Evolutionary conservation across 352 stramenopile genomes (phyloP).

Genomic region (Pythium vanterpoolii): DNA sequence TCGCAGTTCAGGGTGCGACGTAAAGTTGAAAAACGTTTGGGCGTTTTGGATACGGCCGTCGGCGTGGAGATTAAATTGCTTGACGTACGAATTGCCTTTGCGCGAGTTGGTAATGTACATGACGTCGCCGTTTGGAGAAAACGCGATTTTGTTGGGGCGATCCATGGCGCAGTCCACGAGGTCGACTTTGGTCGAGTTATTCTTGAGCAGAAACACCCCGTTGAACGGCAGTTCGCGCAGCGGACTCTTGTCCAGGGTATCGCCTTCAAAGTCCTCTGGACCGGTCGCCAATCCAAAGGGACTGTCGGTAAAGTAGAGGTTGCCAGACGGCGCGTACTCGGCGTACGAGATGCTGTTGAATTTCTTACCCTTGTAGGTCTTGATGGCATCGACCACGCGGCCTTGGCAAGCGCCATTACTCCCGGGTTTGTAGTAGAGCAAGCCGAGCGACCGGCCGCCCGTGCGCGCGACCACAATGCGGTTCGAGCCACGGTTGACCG

Average conservation of each 20-base stretch:
- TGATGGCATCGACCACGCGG: slow-evolving; percentile 74
- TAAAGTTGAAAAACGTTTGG: slow-evolving; percentile 78
- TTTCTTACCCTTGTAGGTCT: slow-evolving; percentile 66
- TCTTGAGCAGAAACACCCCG: slow-evolving; percentile 67
- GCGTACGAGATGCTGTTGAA: slow-evolving; percentile 77
- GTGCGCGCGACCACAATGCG: slow-evolving; percentile 73
- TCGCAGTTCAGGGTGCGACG: slow-evolving; percentile 55
- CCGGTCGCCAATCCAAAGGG: slow-evolving; percentile 68
- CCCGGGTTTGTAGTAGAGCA: slow-evolving; percentile 61
- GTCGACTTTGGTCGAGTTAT: slow-evolving; percentile 44
- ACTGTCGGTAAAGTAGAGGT: slow-evolving; percentile 81
- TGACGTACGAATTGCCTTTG: slow-evolving; percentile 75
- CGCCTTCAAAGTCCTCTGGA: slow-evolving; percentile 51
- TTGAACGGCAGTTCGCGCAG: slow-evolving; percentile 79
- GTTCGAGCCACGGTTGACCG: slow-evolving; percentile 55
- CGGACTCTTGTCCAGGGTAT: slow-evolving; percentile 63
- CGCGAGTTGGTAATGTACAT: slow-evolving; percentile 85
- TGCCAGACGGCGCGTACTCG: slow-evolving; percentile 56
- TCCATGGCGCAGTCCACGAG: slow-evolving; percentile 74
- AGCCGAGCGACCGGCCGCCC: slow-evolving; percentile 63
- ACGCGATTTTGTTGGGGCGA: slow-evolving; percentile 82
- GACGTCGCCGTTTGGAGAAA: slow-evolving; percentile 60
- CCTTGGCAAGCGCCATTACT: slow-evolving; percentile 51
- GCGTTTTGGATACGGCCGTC: slow-evolving; percentile 53
- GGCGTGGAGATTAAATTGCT: slow-evolving; percentile 52